These are phyloP conservation scores for Ceratocystis cacaofunesta DNA, from an alignment of 2,329 filamentous ascomycete species.

Conservation along the genomic window DNA sequence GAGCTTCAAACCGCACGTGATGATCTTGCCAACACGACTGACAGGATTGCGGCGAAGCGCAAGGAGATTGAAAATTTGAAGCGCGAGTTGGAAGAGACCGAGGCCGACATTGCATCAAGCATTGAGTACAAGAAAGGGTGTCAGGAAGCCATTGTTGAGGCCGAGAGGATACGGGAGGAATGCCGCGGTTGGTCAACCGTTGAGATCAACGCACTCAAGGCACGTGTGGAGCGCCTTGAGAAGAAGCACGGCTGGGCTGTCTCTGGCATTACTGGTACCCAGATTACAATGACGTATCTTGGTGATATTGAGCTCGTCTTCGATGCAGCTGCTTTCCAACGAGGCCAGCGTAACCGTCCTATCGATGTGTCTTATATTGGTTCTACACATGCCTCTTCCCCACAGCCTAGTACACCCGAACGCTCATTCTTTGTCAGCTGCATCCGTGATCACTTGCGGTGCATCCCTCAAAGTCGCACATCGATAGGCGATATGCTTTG, in stretches of 20 bases:
- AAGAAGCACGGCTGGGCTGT: conserved; percentile 57
- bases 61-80: conserved; percentile 51
- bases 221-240: conserved; percentile 52
- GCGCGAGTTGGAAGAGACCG: conserved; percentile 51
- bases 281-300: conserved; percentile 58
- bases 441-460: conserved; percentile 52
- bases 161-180: conserved; percentile 72
- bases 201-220: conserved; percentile 67
- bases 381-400: conserved; percentile 36
- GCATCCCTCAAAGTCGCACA: conserved; percentile 42
- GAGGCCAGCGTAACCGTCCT: conserved; percentile 31
- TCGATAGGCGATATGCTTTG: conserved; percentile 42
- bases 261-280: conserved; percentile 44
- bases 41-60: conserved; percentile 55
- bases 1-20: conserved; percentile 62
- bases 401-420: conserved; percentile 44
- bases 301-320: conserved; percentile 61
- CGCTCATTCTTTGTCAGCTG: conserved; percentile 63
- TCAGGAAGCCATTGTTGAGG: conserved; percentile 60
- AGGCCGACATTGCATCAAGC: conserved; percentile 44
- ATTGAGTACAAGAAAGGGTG: conserved; percentile 51
- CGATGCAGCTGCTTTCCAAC: conserved; percentile 47
- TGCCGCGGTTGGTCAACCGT: conserved; percentile 76
- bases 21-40: conserved; percentile 48
- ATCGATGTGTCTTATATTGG: conserved; percentile 61